These are phyloP conservation scores for rapeseed (Brassica napus) DNA, from an alignment of 345 rosid species.

Conservation along the genomic window DNA sequence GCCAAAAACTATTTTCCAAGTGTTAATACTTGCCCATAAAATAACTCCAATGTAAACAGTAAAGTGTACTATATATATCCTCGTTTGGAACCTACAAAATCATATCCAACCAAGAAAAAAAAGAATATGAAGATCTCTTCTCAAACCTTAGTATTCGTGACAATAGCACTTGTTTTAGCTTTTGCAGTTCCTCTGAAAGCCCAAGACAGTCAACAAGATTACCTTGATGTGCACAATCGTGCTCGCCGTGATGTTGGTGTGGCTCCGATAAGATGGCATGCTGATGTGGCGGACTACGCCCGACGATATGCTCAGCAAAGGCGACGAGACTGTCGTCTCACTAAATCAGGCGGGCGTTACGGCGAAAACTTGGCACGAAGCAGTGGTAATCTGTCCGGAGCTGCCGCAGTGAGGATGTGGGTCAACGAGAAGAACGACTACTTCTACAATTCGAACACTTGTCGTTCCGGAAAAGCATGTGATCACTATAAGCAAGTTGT, in stretches of 20 bases:
- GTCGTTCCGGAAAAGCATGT: conserved; percentile 14
- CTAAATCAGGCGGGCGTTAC: conserved; percentile 38
- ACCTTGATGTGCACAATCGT: conserved; percentile 26
- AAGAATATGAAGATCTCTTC: conserved; percentile 24
- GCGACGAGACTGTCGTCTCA: conserved; percentile 37
- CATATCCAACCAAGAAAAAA: neutral
- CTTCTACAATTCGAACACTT: conserved; percentile 1
- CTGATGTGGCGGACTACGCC: neutral
- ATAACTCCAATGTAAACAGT: conserved; percentile 2
- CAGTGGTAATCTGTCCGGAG: conserved; percentile 26
- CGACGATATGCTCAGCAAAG: conserved; percentile 17
- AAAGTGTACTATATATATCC: conserved; percentile 20
- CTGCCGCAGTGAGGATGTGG: conserved; percentile 40
- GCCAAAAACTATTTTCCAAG: neutral
- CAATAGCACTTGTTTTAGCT: conserved; percentile 14
- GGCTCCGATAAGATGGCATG: conserved; percentile 43
- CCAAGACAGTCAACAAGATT: conserved; percentile 33
- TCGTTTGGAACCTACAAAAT: conserved; percentile 8
- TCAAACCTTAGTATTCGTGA: neutral
- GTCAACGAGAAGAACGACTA: conserved; percentile 26
- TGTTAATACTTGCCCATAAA: neutral
- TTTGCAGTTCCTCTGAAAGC: conserved; percentile 30
- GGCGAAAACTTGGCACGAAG: conserved; percentile 47
- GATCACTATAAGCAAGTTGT: conserved; percentile 59
- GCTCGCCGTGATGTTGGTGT: conserved; percentile 34